Conservation (phyloP, 441 rosid species). For the Croton laevigatus region DNA sequence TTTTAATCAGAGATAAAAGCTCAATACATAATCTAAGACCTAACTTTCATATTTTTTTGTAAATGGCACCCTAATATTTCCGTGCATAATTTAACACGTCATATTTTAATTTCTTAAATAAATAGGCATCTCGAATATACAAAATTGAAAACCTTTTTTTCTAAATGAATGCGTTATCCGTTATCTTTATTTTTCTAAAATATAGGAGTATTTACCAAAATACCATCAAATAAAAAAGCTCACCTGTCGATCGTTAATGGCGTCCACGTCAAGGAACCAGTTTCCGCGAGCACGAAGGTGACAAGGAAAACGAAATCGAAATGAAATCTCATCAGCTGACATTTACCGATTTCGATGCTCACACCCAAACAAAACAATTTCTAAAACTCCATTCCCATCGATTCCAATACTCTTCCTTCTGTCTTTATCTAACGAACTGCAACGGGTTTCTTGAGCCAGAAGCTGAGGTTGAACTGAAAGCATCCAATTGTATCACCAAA, state of each 20-base stretch:
- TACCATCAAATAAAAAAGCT: not conserved
- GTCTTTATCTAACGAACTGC: not conserved
- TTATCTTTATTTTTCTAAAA: not conserved
- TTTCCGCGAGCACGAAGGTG: not conserved
- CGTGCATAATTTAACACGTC: no score
- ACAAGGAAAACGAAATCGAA: not conserved
- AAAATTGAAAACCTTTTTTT: no score
- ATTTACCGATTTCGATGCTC: not conserved
- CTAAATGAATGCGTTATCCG: no score
- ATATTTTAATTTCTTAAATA: no score
- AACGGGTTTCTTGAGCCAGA: no score
- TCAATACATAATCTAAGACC: no score
- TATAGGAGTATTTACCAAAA: not conserved
- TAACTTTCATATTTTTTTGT: no score
- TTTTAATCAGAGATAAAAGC: no score
- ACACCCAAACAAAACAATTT: not conserved
- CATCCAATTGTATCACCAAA: not conserved
- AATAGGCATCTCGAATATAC: no score
- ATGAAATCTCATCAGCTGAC: not conserved
- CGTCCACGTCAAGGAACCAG: constrained; percentile 20
- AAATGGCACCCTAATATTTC: no score
- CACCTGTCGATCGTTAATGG: constrained; percentile 14
- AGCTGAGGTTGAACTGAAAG: no score
- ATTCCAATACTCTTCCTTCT: not conserved
- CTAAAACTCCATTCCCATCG: not conserved